Conservation (phyloP, 2,329 filamentous ascomycete genomes). For the Aspergillus sp. region DNA sequence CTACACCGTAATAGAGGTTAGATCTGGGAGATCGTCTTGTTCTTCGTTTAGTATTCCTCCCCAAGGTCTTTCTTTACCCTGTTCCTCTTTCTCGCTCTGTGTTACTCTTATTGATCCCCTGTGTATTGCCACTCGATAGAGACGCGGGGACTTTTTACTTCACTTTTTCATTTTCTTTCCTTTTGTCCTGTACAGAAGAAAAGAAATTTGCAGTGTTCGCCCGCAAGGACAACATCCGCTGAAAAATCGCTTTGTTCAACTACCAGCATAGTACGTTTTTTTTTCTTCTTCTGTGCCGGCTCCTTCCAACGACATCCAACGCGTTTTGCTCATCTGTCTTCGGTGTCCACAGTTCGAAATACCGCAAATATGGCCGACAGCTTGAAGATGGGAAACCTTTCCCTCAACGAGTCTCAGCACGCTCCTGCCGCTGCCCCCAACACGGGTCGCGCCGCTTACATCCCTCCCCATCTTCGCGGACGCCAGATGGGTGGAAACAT, state of each 20-base stretch:
- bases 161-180: slow-evolving; percentile 27
- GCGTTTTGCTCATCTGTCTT: slow-evolving; percentile 12
- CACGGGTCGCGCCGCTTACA: slow-evolving; percentile 63
- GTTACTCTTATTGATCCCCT: slow-evolving; percentile 31
- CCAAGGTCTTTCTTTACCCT: slow-evolving; percentile 32
- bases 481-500: slow-evolving; percentile 41
- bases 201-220: slow-evolving; percentile 14
- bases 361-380: slow-evolving; percentile 44
- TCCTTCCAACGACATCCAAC: neutral
- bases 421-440: slow-evolving; percentile 50
- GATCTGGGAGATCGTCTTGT: slow-evolving; percentile 29
- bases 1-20: slow-evolving; percentile 30
- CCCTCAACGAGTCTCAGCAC: slow-evolving; percentile 64
- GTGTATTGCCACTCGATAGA: slow-evolving; percentile 27
- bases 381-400: slow-evolving; percentile 44
- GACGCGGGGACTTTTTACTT: slow-evolving; percentile 24
- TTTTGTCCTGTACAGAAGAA: slow-evolving; percentile 26
- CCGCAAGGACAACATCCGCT: neutral
- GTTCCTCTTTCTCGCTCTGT: slow-evolving; percentile 30
- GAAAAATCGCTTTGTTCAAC: slow-evolving; percentile 8
- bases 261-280: slow-evolving; percentile 16
- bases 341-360: slow-evolving; percentile 14
- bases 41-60: slow-evolving; percentile 22
- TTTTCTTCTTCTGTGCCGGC: neutral
- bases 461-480: slow-evolving; percentile 64